phyloP scores from a whole-genome alignment of 2,329 filamentous ascomycete genomes.

The Simplicillium sp. region DNA sequence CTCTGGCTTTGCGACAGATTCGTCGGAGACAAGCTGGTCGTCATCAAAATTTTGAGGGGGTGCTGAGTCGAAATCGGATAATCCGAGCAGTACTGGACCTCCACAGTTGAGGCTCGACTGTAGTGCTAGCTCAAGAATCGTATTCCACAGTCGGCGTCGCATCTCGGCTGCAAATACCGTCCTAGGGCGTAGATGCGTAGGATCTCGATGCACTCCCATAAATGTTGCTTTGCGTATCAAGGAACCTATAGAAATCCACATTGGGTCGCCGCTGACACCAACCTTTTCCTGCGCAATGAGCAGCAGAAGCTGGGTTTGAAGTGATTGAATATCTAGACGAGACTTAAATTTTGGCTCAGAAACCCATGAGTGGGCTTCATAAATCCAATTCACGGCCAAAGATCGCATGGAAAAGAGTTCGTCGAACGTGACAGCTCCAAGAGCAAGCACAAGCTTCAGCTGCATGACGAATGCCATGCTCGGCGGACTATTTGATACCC shows the following conservation, averaged over 20 bases:
- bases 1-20: conserved; percentile 20
- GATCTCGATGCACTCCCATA: conserved; percentile 43
- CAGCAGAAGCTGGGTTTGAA: conserved; percentile 38
- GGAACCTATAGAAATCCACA: conserved; percentile 35
- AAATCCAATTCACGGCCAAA: conserved; percentile 45
- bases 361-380: conserved; percentile 46
- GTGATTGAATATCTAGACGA: conserved; percentile 34
- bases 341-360: conserved; percentile 44
- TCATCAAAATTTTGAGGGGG: conserved; percentile 41
- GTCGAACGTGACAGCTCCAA: conserved; percentile 43
- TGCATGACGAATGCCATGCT: conserved; percentile 41
- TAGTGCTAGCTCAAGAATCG: conserved; percentile 36
- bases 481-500: conserved; percentile 21
- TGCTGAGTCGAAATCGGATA: conserved; percentile 37
- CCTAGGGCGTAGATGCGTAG: conserved; percentile 24
- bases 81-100: conserved; percentile 31
- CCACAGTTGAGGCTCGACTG: conserved; percentile 36
- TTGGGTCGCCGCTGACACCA: conserved; percentile 30
- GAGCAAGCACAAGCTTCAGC: conserved; percentile 47
- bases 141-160: conserved; percentile 42
- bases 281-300: conserved; percentile 29
- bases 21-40: conserved; percentile 27
- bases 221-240: conserved; percentile 35
- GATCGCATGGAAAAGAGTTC: conserved; percentile 37
- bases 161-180: conserved; percentile 32